Conservation (phyloP, 2,329 filamentous ascomycete species). For the Penicillium sp. region DNA sequence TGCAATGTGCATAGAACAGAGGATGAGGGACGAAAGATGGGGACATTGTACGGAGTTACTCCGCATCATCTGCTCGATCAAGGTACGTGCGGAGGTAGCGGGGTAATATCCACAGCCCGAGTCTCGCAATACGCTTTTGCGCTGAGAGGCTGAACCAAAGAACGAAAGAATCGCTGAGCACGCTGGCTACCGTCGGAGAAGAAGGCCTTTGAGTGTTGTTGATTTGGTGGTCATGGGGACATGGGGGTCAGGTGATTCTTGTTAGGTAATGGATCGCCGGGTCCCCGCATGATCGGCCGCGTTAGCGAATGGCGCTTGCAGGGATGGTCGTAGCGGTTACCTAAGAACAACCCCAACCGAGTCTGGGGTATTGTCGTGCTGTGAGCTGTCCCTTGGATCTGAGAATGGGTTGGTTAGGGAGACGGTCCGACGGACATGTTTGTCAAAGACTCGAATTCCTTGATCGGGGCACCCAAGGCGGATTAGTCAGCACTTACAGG, state of each 20-base stretch:
- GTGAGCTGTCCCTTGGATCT: not conserved
- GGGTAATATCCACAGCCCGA: not conserved
- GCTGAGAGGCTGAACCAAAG: slow-evolving; percentile 2
- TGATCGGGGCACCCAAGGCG: not conserved
- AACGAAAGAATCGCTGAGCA: not conserved
- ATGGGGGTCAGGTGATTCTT: slow-evolving; percentile 23
- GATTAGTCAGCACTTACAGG: no score
- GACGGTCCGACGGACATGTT: not conserved
- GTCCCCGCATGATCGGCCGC: slow-evolving; percentile 27
- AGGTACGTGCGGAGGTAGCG: not conserved
- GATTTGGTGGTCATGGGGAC: not conserved
- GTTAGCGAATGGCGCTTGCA: slow-evolving; percentile 12
- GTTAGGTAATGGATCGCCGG: slow-evolving; percentile 25
- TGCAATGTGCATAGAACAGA: not conserved
- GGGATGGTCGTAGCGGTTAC: slow-evolving; percentile 16
- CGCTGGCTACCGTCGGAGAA: not conserved
- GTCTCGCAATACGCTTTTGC: not conserved
- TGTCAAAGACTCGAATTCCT: not conserved
- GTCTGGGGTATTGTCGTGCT: slow-evolving; percentile 20
- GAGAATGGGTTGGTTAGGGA: no score
- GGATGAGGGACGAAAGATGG: not conserved
- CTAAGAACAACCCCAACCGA: slow-evolving; percentile 21
- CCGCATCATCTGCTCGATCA: not conserved
- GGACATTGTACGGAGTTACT: not conserved
- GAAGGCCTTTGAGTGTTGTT: not conserved